A percentile compares a stretch with the other conserved stretches of the same genome.
These are phyloP conservation scores for Triticum monococcum DNA, from an alignment of 176 grass and related monocot species.

Conservation along the genomic window DNA sequence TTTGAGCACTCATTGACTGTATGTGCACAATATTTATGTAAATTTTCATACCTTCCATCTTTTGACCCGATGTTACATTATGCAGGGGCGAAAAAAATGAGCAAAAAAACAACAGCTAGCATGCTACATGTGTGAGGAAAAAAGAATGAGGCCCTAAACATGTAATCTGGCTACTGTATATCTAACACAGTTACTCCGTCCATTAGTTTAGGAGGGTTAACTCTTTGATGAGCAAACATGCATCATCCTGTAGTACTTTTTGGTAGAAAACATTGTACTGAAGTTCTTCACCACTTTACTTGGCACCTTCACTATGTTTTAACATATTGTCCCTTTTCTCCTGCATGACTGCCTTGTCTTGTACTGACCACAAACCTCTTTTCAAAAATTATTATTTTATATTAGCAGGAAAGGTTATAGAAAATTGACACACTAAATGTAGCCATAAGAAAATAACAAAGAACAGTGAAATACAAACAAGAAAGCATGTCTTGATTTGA, in stretches of 20 bases:
- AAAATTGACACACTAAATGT: neutral
- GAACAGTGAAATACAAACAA: neutral
- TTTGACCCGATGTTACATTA: constrained; percentile 5
- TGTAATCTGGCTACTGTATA: neutral
- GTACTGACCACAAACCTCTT: neutral
- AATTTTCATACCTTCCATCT: neutral
- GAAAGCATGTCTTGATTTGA: constrained; percentile 4
- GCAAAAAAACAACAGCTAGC: neutral
- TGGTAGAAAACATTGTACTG: neutral
- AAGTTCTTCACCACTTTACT: neutral
- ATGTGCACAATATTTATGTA: neutral
- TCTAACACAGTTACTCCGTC: neutral
- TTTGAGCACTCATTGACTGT: neutral
- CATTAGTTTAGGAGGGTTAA: neutral
- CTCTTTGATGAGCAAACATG: neutral
- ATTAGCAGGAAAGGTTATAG: neutral
- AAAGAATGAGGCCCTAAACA: neutral
- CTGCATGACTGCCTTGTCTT: neutral
- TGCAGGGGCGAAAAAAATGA: constrained; percentile 5
- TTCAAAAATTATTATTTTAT: neutral
- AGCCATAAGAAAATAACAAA: neutral
- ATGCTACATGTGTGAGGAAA: neutral
- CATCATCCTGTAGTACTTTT: neutral
- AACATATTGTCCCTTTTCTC: neutral
- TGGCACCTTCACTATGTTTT: neutral